Evolutionary conservation across 2,329 filamentous ascomycete species (phyloP).

Genomic region (Sclerotinia spermophila): DNA sequence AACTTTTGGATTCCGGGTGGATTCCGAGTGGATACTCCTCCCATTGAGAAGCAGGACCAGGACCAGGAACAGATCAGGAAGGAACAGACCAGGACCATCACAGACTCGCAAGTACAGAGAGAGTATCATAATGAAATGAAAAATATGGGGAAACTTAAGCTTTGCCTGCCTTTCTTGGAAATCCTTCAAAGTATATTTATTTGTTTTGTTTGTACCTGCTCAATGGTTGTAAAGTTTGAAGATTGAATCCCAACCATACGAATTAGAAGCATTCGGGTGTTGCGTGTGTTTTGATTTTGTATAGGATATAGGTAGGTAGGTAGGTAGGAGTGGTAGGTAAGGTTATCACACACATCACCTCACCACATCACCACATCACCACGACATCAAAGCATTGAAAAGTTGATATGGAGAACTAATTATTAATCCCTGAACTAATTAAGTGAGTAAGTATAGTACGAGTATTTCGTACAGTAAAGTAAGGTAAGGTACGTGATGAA

Average conservation of each 20-base stretch:
- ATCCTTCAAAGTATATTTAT: neutral
- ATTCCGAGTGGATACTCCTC: too few species aligned
- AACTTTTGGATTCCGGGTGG: neutral
- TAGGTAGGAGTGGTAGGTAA: too few species aligned
- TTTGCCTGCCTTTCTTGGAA: too few species aligned
- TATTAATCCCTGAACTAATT: neutral
- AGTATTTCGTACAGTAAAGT: slow-evolving; percentile 1
- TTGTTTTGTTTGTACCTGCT: too few species aligned
- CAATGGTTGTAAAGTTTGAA: neutral
- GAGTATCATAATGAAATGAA: too few species aligned
- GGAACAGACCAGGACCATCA: neutral
- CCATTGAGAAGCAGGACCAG: neutral
- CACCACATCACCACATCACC: neutral
- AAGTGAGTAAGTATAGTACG: too few species aligned
- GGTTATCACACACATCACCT: neutral
- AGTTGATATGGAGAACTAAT: neutral
- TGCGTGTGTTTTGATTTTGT: neutral
- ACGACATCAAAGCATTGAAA: neutral
- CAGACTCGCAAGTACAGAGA: neutral
- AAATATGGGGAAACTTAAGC: neutral
- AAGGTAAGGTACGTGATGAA: slow-evolving; percentile 6
- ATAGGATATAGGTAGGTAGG: neutral
- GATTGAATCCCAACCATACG: neutral
- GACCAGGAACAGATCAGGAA: too few species aligned
- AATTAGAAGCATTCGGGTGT: neutral